phyloP scores from a whole-genome alignment of 352 stramenopile genomes.

The Phytophthora crassamura region DNA sequence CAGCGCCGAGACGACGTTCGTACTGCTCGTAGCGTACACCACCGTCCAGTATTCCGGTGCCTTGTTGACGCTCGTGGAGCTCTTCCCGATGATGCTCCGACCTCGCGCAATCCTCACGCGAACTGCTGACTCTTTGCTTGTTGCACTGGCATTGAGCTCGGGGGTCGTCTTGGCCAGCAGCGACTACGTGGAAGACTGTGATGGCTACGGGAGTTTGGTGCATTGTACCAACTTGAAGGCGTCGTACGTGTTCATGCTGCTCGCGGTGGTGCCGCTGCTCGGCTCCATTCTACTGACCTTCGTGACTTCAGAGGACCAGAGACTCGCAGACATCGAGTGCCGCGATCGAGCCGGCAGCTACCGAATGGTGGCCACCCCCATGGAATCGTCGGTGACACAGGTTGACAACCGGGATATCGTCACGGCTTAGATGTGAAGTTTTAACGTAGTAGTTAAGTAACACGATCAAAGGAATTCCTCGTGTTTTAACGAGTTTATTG shows the following conservation, averaged over 20 bases:
- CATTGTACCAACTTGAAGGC: constrained; percentile 51
- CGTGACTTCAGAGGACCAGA: constrained; percentile 22
- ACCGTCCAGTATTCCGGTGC: constrained; percentile 31
- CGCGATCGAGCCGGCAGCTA: constrained; percentile 36
- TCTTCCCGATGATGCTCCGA: constrained; percentile 41
- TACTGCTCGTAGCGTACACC: constrained; percentile 38
- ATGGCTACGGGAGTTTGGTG: constrained; percentile 35
- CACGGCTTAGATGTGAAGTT: constrained; percentile 13
- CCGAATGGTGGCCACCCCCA: constrained; percentile 30
- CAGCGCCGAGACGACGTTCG: constrained; percentile 32
- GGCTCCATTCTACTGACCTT: constrained; percentile 47
- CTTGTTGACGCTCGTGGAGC: constrained; percentile 33
- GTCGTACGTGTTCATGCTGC: constrained; percentile 43
- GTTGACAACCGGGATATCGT: constrained; percentile 24
- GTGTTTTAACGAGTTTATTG: constrained; percentile 19
- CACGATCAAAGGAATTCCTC: no score
- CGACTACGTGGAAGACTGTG: constrained; percentile 42
- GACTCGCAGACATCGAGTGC: constrained; percentile 14
- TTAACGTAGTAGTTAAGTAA: background rate
- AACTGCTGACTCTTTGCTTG: constrained; percentile 35
- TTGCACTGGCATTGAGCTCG: constrained; percentile 34
- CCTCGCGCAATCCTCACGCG: constrained; percentile 37
- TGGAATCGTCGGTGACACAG: constrained; percentile 6
- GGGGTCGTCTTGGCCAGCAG: constrained; percentile 35
- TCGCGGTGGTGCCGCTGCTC: constrained; percentile 37